These are phyloP conservation scores for Bauhinia variegata DNA, from an alignment of 306 rosid species.

Conservation along the genomic window DNA sequence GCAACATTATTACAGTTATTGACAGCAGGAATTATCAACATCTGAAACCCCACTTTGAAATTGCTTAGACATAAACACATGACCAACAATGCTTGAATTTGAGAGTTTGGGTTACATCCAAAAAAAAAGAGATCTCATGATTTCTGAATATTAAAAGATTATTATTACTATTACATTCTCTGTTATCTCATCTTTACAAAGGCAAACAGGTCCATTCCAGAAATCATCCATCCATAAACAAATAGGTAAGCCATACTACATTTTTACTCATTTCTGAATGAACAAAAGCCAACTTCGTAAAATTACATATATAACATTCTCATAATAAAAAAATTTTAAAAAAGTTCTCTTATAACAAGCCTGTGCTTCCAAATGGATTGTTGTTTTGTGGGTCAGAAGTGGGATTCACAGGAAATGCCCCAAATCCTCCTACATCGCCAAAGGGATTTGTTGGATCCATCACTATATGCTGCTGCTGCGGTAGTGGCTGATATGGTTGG, in stretches of 20 bases:
- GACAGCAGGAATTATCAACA: neutral
- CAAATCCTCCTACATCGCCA: constrained; percentile 84
- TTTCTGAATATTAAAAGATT: constrained; percentile 42
- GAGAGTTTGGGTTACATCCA: neutral
- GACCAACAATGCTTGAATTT: neutral
- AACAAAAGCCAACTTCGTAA: constrained; percentile 53
- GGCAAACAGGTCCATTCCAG: constrained; percentile 42
- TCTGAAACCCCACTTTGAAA: neutral
- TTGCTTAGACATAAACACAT: neutral
- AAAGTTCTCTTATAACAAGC: constrained; percentile 59
- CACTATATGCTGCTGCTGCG: constrained; percentile 61
- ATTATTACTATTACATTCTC: constrained; percentile 48
- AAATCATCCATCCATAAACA: constrained; percentile 48
- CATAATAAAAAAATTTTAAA: too few species aligned
- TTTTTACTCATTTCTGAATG: constrained; percentile 49
- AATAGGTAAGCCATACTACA: constrained; percentile 45
- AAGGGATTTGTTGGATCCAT: constrained; percentile 88
- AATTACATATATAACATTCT: constrained; percentile 37
- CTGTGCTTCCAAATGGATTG: constrained; percentile 93
- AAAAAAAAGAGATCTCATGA: constrained; percentile 33
- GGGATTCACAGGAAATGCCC: constrained; percentile 62
- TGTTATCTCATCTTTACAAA: constrained; percentile 51
- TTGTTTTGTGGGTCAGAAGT: constrained; percentile 66
- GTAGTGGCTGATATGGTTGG: constrained; percentile 60
- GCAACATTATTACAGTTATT: too few species aligned